Conservation (phyloP, 1,139 yeast genomes). For the Kurtzmaniella quercitrusa region DNA sequence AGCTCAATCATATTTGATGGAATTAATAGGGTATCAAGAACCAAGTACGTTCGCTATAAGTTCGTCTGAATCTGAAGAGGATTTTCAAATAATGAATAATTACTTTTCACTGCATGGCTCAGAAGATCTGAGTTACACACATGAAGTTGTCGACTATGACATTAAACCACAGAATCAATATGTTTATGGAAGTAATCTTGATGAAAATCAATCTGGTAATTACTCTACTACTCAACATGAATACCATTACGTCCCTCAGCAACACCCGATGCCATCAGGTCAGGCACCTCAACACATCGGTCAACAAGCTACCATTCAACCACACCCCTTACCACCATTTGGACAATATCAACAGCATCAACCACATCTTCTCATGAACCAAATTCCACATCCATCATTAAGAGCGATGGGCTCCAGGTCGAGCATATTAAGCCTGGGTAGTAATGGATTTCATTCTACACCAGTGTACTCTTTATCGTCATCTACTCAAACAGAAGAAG, state of each 20-base stretch:
- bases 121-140: slow-evolving; percentile 8
- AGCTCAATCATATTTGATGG: slow-evolving; percentile 5
- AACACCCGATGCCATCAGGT: not conserved
- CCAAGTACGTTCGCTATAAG: slow-evolving; percentile 6
- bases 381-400: not conserved
- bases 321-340: slow-evolving; percentile 14
- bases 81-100: slow-evolving; percentile 8
- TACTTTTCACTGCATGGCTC: slow-evolving; percentile 6
- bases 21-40: slow-evolving; percentile 9
- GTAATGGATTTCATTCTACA: not conserved
- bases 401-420: not conserved
- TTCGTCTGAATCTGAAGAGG: slow-evolving; percentile 9
- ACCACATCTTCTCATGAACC: not conserved
- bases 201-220: not conserved
- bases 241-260: not conserved
- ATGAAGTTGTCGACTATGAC: slow-evolving; percentile 7
- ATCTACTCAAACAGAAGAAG: not conserved
- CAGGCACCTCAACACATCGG: not conserved
- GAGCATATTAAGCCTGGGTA: not conserved
- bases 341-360: not conserved
- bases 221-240: not conserved
- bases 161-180: not conserved
- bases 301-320: slow-evolving; percentile 22
- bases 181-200: not conserved
- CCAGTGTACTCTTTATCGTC: not conserved